These are phyloP conservation scores for Schoenoplectus triqueter DNA, from an alignment of 202 grass and related monocot species.

Conservation along the genomic window DNA sequence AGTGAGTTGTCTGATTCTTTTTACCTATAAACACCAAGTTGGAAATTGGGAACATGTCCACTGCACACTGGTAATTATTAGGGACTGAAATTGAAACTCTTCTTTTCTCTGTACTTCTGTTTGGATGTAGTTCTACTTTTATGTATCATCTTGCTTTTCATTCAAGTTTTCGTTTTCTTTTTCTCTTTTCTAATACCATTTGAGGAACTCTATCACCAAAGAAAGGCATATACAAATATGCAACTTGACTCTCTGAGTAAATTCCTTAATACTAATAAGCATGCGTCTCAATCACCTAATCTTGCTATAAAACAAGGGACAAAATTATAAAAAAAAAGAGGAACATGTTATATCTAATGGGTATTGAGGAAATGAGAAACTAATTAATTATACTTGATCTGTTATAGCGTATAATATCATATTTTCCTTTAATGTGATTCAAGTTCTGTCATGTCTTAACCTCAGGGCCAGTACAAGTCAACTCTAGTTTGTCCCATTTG, in stretches of 20 bases:
- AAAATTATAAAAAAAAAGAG: neutral
- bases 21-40: constrained; percentile 26
- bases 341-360: neutral
- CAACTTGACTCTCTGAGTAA: neutral
- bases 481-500: constrained; percentile 90
- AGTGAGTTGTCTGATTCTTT: constrained; percentile 52
- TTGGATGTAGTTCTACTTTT: too few species aligned
- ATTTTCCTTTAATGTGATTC: constrained; percentile 8
- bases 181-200: neutral
- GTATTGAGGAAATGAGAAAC: neutral
- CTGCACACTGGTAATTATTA: neutral
- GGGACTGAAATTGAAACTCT: neutral
- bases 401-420: constrained; percentile 8
- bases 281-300: neutral
- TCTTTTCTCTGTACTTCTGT: too few species aligned
- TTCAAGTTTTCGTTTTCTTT: neutral
- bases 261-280: neutral
- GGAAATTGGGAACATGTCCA: neutral
- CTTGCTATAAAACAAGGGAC: neutral
- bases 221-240: neutral
- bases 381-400: constrained; percentile 22
- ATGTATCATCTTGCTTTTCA: too few species aligned
- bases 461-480: constrained; percentile 96
- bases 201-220: neutral
- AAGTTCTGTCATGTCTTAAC: constrained; percentile 40